Evolutionary conservation across 345 rosid species (phyloP), one percentile per base, ranked within the genome.

Genomic region (Linum trigynum): DNA sequence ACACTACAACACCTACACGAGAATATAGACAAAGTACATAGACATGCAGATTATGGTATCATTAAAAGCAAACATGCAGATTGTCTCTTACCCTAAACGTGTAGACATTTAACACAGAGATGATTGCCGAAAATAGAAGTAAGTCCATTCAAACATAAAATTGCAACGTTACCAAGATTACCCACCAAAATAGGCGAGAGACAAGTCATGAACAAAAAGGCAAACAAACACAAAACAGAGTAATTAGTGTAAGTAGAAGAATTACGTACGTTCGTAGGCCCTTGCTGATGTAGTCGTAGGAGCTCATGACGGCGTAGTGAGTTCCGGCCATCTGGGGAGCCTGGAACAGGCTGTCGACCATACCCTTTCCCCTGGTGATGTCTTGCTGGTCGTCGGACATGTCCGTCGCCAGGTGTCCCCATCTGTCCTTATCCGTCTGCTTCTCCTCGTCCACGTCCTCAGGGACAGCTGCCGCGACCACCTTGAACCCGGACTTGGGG

Each of bases 271-370:
- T 32, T 7, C 61, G 61, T 0, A 17, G 61, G 0, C 61, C 61
- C 3, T 32, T 57, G 61, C 61, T 57, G 38, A 57, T 12, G 61
- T 57, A 57, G 38, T 57, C 61, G 61, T 57, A 57, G 5, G 61
- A 57, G 61, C 61, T 57, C 61, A 57, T 57, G 38, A 57, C 61
- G 38, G 61, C 61, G 35, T 57, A 57, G 61, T 57, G 61, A 37
- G 61, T 57, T 32, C 61, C 61, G 9, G 61, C 61, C 35, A 17
- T 32, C 61, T 57, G 37, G 61, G 61, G 61, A 57, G 61, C 61
- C 61, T 57, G 61, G 61, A 57, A 57, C 12, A 57, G 61, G 10
- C 11, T 5, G 61, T 57, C 61, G 12, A 57, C 61, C 61, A 57
- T 57, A 10, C 61, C 61, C 10, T 57, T 57, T 37, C 61, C 61